These are phyloP conservation scores for Leavenworthia alabamica DNA, from an alignment of 345 rosid species.

Conservation along the genomic window DNA sequence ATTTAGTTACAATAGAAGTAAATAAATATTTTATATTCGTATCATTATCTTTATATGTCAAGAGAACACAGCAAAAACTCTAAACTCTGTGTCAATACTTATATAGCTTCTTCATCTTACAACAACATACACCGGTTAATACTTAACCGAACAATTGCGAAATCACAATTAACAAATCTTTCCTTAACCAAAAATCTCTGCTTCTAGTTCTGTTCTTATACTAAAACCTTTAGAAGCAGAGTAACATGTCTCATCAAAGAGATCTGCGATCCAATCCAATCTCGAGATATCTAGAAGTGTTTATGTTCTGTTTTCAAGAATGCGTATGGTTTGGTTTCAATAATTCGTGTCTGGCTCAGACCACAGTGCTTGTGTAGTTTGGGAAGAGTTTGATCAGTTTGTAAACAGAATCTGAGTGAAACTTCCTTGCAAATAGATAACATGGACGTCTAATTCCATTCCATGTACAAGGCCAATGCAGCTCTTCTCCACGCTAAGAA, in stretches of 20 bases:
- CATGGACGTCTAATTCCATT: conserved; percentile 92
- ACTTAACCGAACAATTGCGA: conserved; percentile 15
- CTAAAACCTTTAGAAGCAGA: conserved; percentile 15
- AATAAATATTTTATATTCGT: background rate
- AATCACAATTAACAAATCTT: background rate
- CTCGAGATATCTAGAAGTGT: conserved; percentile 4
- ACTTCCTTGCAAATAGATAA: conserved; percentile 91
- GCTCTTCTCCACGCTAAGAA: conserved; percentile 50
- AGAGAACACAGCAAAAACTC: background rate
- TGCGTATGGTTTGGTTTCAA: conserved; percentile 13
- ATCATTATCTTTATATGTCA: background rate
- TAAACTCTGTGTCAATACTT: no score
- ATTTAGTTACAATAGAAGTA: background rate
- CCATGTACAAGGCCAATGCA: conserved; percentile 69
- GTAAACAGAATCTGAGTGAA: conserved; percentile 62
- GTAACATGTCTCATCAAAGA: background rate
- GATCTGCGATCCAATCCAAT: conserved; percentile 2
- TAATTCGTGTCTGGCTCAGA: conserved; percentile 33
- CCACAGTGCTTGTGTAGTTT: conserved; percentile 48
- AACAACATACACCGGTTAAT: conserved; percentile 14
- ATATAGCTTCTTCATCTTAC: conserved; percentile 16
- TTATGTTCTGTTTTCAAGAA: conserved; percentile 16
- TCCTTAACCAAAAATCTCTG: conserved; percentile 14
- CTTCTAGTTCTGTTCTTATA: conserved; percentile 5
- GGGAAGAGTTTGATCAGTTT: conserved; percentile 66